Evolutionary conservation across 2,329 filamentous ascomycete genomes (phyloP), one percentile per base, ranked within the genome.

Genomic region (Colletotrichum sublineola): DNA sequence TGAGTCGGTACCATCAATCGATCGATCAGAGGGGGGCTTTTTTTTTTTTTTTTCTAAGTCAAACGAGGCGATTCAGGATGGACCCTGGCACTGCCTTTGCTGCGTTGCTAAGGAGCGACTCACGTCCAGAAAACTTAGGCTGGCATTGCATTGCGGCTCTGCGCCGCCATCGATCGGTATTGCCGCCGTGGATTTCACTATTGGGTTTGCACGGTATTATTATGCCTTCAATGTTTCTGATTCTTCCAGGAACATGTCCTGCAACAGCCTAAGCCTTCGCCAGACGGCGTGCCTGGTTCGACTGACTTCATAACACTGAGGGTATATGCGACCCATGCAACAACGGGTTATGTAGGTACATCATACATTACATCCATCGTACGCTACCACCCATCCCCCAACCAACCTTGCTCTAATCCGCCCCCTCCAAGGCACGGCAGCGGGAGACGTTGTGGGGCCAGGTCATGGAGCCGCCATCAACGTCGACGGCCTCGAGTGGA

Each of bases 21-120:
- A 63, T 60, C 62, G 62, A 64, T 67, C 56, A 55, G 60, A 36
- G 36, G 40, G 60, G 65, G 69, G 69, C 69, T 60, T 63, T 63
- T 44, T 44, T 20, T 36, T 24, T 24, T 24, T 24, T 24, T 24
- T 24, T 24, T 24, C 24, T 24, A 12, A 53, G 48, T 24, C 57
- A n/a, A 20, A 57, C 33, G 8, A 71, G 29, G 36, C 33, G 57
- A 58, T 63, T 68, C 42, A 40, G 44, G 58, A 40, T 66, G 29
- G 57, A 57, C 57, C 68, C 57, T 68, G 57, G 50, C 14, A 52
- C n/a, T 44, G 56, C n/a, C 38, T 33, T 44, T 44, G n/a, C 42
- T 57, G 20, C 48, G 40, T 63, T 57, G 2, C 40, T 12, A 48
- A 53, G 18, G 52, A 62, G 61, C 56, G 33, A 60, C 46, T 62